These are phyloP conservation scores for Fragosphaeria purpurea DNA, from an alignment of 2,329 filamentous ascomycete species.

Conservation along the genomic window DNA sequence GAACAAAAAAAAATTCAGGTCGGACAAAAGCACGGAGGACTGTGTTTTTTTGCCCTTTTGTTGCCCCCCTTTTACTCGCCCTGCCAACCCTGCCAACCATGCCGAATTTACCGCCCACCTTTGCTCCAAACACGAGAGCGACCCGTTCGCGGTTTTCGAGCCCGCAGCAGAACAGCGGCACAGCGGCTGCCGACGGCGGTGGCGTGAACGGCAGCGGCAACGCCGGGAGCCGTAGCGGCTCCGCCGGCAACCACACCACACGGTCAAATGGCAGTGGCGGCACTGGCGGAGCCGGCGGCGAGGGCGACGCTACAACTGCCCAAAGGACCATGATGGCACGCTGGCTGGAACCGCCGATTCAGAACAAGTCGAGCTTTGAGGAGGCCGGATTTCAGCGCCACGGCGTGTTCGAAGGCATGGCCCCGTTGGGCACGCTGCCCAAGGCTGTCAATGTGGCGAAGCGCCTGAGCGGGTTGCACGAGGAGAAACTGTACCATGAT, in stretches of 20 bases:
- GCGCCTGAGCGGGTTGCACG: slow-evolving; percentile 12
- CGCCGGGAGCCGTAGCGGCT: neutral
- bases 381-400: slow-evolving; percentile 64
- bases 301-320: slow-evolving; percentile 20
- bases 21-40: too few relatives aligned
- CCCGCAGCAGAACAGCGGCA: slow-evolving; percentile 27
- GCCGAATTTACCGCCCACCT: slow-evolving; percentile 20
- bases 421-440: slow-evolving; percentile 65
- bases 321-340: slow-evolving; percentile 42
- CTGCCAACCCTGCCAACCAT: neutral
- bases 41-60: neutral
- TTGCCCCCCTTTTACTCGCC: neutral
- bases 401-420: slow-evolving; percentile 77
- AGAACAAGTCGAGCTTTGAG: slow-evolving; percentile 62
- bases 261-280: slow-evolving; percentile 12
- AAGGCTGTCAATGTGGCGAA: slow-evolving; percentile 48
- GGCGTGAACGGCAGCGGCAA: slow-evolving; percentile 11
- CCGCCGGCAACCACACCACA: neutral
- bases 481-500: slow-evolving; percentile 9
- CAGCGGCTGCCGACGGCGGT: slow-evolving; percentile 12
- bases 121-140: slow-evolving; percentile 36
- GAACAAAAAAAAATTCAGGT: neutral
- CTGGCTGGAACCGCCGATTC: slow-evolving; percentile 50
- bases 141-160: slow-evolving; percentile 49
- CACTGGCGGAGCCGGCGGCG: neutral